Evolutionary conservation across 1,284 basidiomycete genomes (phyloP).

Genomic region (Leccinum subspadiceum): DNA sequence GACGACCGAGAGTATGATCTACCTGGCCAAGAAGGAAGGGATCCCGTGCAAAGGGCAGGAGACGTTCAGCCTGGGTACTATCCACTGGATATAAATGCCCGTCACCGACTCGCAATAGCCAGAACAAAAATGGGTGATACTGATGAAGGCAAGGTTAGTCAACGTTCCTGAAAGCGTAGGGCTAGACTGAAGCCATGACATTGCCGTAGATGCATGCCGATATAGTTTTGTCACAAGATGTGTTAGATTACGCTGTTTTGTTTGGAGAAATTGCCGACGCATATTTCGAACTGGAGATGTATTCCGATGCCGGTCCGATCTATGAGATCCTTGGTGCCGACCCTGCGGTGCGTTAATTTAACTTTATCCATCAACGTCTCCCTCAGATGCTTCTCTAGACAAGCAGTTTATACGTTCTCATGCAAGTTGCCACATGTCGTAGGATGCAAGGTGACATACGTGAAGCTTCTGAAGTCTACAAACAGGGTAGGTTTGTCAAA

Average conservation of each 20-base stretch:
- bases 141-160: constrained; percentile 34
- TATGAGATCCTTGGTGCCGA: constrained; percentile 22
- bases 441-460: constrained; percentile 68
- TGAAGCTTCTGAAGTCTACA: constrained; percentile 80
- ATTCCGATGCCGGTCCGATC: constrained; percentile 16
- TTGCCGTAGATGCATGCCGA: constrained; percentile 57
- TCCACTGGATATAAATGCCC: constrained; percentile 35
- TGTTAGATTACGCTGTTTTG: constrained; percentile 72
- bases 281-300: constrained; percentile 70
- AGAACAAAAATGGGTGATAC: constrained; percentile 80
- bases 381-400: constrained; percentile 8
- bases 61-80: constrained; percentile 18
- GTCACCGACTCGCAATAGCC: constrained; percentile 85
- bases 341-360: constrained; percentile 17
- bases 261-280: constrained; percentile 86
- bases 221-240: constrained; percentile 68
- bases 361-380: not conserved
- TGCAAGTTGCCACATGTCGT: constrained; percentile 26
- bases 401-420: constrained; percentile 22
- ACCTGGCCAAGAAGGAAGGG: constrained; percentile 26
- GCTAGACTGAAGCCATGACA: not conserved
- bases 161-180: not conserved
- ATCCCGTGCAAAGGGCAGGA: constrained; percentile 10
- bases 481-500: constrained; percentile 57
- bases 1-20: constrained; percentile 83